Percentiles rank a stretch among this genome's conserved stretches.
Conservation (phyloP, 2,329 filamentous ascomycete species). For the Aureobasidium sp. region DNA sequence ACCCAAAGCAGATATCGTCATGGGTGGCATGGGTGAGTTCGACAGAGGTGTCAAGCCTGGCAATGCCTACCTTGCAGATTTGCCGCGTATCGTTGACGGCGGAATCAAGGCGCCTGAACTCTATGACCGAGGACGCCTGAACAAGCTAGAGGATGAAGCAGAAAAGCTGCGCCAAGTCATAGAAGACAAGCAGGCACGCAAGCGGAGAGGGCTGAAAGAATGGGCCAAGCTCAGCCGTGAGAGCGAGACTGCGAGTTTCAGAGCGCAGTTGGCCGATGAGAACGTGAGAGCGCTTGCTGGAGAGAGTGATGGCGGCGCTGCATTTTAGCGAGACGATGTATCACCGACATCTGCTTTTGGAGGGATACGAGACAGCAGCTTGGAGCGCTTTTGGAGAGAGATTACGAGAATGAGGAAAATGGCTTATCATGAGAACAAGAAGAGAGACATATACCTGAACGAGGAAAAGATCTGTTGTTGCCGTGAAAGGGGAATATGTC, state of each 20-base stretch:
- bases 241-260: constrained; percentile 37
- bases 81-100: constrained; percentile 40
- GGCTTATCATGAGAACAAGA: constrained; percentile 10
- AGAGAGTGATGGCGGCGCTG: constrained; percentile 32
- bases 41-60: constrained; percentile 5
- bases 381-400: neutral
- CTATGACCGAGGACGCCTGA: constrained; percentile 37
- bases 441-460: constrained; percentile 5
- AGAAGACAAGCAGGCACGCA: constrained; percentile 40
- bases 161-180: constrained; percentile 39
- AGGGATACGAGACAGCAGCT: neutral
- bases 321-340: constrained; percentile 17
- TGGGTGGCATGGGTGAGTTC: neutral
- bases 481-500: neutral
- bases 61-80: constrained; percentile 33
- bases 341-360: neutral
- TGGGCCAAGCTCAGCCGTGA: constrained; percentile 42
- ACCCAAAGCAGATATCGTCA: constrained; percentile 12
- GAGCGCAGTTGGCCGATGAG: constrained; percentile 41
- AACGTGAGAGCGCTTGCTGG: constrained; percentile 37
- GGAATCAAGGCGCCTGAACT: constrained; percentile 37
- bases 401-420: constrained; percentile 10
- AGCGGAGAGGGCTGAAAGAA: constrained; percentile 37
- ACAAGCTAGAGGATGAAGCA: constrained; percentile 42
- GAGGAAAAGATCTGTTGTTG: constrained; percentile 1